These are phyloP conservation scores for Trypanosoma rangeli DNA, from an alignment of 208 protist species.

Conservation along the genomic window DNA sequence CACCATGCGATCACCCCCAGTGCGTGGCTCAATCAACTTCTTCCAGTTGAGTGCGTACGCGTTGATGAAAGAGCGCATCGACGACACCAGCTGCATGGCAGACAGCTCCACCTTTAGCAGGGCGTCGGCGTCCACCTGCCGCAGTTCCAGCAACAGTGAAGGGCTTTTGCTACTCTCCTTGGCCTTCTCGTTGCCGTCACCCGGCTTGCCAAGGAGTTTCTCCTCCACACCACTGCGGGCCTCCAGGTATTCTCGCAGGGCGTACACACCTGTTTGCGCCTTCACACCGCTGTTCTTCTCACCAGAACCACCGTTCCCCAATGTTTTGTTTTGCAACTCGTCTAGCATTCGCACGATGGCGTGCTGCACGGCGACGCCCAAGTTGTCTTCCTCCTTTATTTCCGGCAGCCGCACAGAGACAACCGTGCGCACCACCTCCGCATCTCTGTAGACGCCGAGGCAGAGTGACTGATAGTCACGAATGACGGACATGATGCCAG, in stretches of 20 bases:
- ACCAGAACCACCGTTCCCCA: slow-evolving; percentile 34
- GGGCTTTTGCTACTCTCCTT: slow-evolving; percentile 36
- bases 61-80: slow-evolving; percentile 70
- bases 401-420: slow-evolving; percentile 76
- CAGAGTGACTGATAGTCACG: slow-evolving; percentile 48
- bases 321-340: slow-evolving; percentile 45
- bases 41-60: slow-evolving; percentile 81
- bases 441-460: slow-evolving; percentile 39
- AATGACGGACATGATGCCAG: slow-evolving; percentile 36
- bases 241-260: slow-evolving; percentile 51
- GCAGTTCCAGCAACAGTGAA: slow-evolving; percentile 56
- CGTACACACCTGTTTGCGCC: slow-evolving; percentile 39
- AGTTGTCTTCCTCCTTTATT: slow-evolving; percentile 87
- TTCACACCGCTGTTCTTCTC: slow-evolving; percentile 12
- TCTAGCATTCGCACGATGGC: slow-evolving; percentile 62
- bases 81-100: slow-evolving; percentile 46
- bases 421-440: slow-evolving; percentile 65
- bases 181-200: neutral
- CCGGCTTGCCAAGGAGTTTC: slow-evolving; percentile 54
- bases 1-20: slow-evolving; percentile 52
- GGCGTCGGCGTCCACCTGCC: slow-evolving; percentile 64
- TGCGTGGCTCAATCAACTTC: slow-evolving; percentile 86
- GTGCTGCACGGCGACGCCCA: slow-evolving; percentile 82
- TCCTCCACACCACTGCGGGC: slow-evolving; percentile 64
- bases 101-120: slow-evolving; percentile 64